phyloP scores from a whole-genome alignment of 331 rosid genomes.

The Arachis monticola region DNA sequence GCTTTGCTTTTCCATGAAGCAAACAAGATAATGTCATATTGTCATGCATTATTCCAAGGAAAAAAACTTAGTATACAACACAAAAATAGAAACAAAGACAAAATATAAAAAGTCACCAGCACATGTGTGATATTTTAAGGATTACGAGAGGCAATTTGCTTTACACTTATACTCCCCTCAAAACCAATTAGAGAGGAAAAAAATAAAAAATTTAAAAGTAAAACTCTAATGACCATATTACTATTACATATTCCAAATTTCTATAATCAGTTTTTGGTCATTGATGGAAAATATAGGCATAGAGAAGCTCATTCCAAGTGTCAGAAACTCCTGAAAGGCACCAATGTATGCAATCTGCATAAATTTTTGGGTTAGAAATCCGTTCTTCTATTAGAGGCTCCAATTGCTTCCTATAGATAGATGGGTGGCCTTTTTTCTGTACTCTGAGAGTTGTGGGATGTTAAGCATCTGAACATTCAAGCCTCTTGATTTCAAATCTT shows the following conservation, averaged over 20 bases:
- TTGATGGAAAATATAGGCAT: constrained; percentile 54
- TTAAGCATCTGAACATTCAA: constrained; percentile 63
- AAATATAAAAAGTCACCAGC: too few relatives aligned
- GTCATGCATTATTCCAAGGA: too few relatives aligned
- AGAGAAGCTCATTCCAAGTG: too few relatives aligned
- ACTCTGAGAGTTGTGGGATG: constrained; percentile 82
- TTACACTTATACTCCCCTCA: constrained; percentile 32
- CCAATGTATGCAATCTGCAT: too few relatives aligned
- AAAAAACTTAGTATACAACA: too few relatives aligned
- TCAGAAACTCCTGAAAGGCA: too few relatives aligned
- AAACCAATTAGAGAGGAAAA: not conserved
- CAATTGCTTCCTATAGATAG: constrained; percentile 87
- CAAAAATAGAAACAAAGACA: too few relatives aligned
- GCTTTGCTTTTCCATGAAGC: too few relatives aligned
- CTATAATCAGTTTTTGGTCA: constrained; percentile 10
- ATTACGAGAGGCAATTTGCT: constrained; percentile 26
- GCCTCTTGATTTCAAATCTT: too few relatives aligned
- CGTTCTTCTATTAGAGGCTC: constrained; percentile 58
- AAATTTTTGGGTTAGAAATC: constrained; percentile 51
- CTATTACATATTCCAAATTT: not conserved
- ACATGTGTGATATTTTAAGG: too few relatives aligned
- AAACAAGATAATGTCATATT: too few relatives aligned
- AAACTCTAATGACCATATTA: not conserved
- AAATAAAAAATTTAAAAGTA: not conserved
- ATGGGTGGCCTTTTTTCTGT: constrained; percentile 85